Evolutionary conservation across 805 yeast genomes (phyloP), one percentile per base, ranked within the genome.

Genomic region (Candida multigemmis): DNA sequence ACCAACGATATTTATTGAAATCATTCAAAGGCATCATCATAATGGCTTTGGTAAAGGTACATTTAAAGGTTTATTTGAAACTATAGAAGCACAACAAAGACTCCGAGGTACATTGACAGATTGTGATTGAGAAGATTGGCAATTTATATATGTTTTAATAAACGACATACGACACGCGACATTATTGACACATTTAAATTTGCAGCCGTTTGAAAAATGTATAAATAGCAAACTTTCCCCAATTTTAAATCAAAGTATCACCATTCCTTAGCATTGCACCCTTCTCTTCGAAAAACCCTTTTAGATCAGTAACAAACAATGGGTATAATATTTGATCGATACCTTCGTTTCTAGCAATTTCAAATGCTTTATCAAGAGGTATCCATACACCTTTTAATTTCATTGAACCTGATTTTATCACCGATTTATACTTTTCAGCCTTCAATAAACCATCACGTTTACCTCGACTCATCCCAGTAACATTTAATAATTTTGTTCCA

Each of bases 21-120:
- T 84, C 14, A 84, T 84, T 35, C 91, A 84, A 52, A 66, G 94
- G 34, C 62, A 67, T 40, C 78, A 81, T 42, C 87, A 81, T 46
- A 68, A 77, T 34, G 95, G 95, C 0, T 84, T 84, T 52, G 95
- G 94, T 1, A 85, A 85, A 26, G 94, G 94, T 2, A 84, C 86
- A 34, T 84, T 84, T 57, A 79, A 74, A 46, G 81, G 91, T 0
- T 56, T 85, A 20, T 84, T 81, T 44, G 87, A 83, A 44, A 71
- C 80, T 5, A 74, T 84, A 31, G 95, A 84, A 48, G 64, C 65
- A n/a, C 87, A 82, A 38, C 94, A 84, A 47, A 61, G 48, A 31
- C 43, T 52, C 26, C 68, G 94, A 27, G 94, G 94, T 1, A 83
- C 83, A 10, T 50, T 74, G 14, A 42, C 42, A 15, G 30, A 32